Evolutionary conservation across 495 filamentous ascomycete genomes (phyloP).

Genomic region (Penicillium simplicissimum): DNA sequence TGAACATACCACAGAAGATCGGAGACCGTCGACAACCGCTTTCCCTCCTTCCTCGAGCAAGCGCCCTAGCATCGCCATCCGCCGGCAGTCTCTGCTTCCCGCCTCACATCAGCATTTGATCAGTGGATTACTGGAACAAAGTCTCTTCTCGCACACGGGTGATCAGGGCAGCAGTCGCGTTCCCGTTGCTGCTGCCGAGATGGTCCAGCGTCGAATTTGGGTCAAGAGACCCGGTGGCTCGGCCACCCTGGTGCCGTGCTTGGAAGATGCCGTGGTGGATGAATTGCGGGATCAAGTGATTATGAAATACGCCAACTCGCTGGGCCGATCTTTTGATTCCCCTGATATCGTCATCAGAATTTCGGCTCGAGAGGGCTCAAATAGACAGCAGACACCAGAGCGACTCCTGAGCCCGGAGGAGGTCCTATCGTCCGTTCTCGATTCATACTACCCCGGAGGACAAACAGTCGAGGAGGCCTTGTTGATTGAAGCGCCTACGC

Average conservation of each 20-base stretch:
- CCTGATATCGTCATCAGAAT: slow-evolving; percentile 81
- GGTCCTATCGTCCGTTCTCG: slow-evolving; percentile 71
- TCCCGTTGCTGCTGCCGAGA: slow-evolving; percentile 29
- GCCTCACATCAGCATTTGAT: slow-evolving; percentile 48
- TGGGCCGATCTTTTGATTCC: slow-evolving; percentile 84
- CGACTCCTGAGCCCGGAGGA: slow-evolving; percentile 84
- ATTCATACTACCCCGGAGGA: slow-evolving; percentile 84
- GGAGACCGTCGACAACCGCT: slow-evolving; percentile 21
- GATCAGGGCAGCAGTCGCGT: slow-evolving; percentile 23
- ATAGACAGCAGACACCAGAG: slow-evolving; percentile 54
- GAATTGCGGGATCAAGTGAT: slow-evolving; percentile 92
- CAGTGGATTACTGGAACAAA: slow-evolving; percentile 40
- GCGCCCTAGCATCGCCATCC: slow-evolving; percentile 45
- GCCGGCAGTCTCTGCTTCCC: slow-evolving; percentile 54
- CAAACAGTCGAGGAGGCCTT: slow-evolving; percentile 90
- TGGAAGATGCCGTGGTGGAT: slow-evolving; percentile 89
- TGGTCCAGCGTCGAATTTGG: slow-evolving; percentile 82
- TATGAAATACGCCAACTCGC: slow-evolving; percentile 87
- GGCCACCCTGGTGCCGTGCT: slow-evolving; percentile 80
- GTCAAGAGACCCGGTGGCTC: slow-evolving; percentile 83
- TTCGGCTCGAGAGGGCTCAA: slow-evolving; percentile 47
- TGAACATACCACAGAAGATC: slow-evolving; percentile 26
- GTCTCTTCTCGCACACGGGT: slow-evolving; percentile 27
- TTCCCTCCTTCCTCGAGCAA: slow-evolving; percentile 27
- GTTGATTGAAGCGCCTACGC: slow-evolving; percentile 81